Evolutionary conservation across 208 protist species (phyloP).

Genomic region (Trypanosoma lewisi): DNA sequence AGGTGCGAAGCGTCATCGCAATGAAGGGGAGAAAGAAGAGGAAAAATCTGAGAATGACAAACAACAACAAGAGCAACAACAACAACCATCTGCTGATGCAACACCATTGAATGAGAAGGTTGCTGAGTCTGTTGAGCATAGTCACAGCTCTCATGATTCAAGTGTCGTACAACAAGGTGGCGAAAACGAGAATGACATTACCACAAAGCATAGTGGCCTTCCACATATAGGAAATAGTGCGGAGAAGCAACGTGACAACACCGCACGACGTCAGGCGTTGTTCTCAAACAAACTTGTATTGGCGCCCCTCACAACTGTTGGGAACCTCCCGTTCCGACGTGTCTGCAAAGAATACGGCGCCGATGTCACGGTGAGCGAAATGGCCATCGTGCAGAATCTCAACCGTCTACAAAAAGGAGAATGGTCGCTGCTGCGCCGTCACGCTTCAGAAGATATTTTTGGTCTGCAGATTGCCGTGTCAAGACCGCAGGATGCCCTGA

Average conservation of each 20-base stretch:
- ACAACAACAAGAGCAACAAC: too few relatives aligned
- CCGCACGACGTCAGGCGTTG: constrained; percentile 44
- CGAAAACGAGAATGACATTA: not conserved
- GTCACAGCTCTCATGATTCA: not conserved
- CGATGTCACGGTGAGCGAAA: constrained; percentile 95
- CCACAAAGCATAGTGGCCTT: constrained; percentile 13
- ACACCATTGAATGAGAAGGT: not conserved
- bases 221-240: not conserved
- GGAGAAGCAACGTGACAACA: constrained; percentile 46
- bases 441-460: constrained; percentile 94
- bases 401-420: constrained; percentile 85
- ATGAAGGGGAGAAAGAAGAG: constrained; percentile 9
- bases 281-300: constrained; percentile 92
- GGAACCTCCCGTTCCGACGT: constrained; percentile 97
- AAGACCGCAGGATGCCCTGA: constrained; percentile 48
- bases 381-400: constrained; percentile 92
- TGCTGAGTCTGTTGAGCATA: not conserved
- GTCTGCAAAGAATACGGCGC: constrained; percentile 90
- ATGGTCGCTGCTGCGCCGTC: constrained; percentile 93
- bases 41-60: not conserved
- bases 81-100: not conserved
- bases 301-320: constrained; percentile 97
- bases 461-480: constrained; percentile 92
- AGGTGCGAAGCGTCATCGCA: constrained; percentile 16
- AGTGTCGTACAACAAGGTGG: not conserved